Evolutionary conservation across 495 filamentous ascomycete genomes (phyloP).

Genomic region (Cudoniella acicularis): DNA sequence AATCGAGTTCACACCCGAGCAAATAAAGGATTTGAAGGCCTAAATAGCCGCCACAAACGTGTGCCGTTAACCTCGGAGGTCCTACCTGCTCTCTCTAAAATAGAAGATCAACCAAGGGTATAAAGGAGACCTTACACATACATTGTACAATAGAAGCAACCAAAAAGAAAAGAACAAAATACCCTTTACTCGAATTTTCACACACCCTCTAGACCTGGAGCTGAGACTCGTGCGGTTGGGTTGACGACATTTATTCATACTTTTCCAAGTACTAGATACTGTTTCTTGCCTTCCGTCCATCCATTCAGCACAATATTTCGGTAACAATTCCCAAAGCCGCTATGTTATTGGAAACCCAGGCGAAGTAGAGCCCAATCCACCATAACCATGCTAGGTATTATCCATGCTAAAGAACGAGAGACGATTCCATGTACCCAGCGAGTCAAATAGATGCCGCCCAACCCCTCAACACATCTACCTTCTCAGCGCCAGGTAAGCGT

Average conservation of each 20-base stretch:
- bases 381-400: background rate
- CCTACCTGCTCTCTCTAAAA: no score
- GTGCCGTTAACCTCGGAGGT: no score
- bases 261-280: background rate
- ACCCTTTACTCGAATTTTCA: no score
- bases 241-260: background rate
- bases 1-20: no score
- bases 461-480: constrained; percentile 30
- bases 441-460: constrained; percentile 15
- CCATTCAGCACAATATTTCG: background rate
- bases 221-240: no score
- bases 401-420: background rate
- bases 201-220: no score
- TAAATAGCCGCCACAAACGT: no score
- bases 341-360: background rate
- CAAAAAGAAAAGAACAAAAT: no score
- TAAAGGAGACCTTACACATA: no score
- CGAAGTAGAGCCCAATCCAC: background rate
- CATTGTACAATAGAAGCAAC: no score
- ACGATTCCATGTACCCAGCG: background rate
- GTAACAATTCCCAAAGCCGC: background rate
- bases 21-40: no score
- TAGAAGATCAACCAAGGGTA: no score
- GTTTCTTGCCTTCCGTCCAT: background rate
- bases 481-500: constrained; percentile 56